Base-by-base conservation (phyloP, 495 filamentous ascomycete species). In the Copromyces sp. region DNA sequence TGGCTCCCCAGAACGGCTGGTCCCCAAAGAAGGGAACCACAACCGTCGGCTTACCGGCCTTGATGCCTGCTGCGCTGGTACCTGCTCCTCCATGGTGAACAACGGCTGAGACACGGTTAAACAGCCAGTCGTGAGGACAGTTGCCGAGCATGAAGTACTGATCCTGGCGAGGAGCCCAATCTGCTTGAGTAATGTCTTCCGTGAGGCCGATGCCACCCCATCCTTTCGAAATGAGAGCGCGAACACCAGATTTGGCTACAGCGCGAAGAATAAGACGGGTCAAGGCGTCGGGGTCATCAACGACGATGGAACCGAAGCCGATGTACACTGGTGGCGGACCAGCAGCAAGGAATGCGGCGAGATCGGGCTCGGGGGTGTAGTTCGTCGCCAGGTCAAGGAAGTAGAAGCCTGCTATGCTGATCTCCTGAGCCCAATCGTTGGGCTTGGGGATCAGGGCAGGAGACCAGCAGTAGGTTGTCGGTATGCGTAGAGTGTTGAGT, bases 1-100 rank as follows among this genome's bases (percentile, higher is more conserved):
- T 92, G 2, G 86, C 82, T 20, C 92, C 93, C 93, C 93, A 95
- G 73, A 94, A 95, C 2, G 91, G 90, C 77, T 95, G 92, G 71
- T 95, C 93, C 5, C 93, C 93, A 75, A 95, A 95, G 82, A 95
- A 95, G 0, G 93, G 93, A 9, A 95, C 88, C 35, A 95, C 85
- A 2, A 92, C 85, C 0, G 93, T 94, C 4, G 93, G 92, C 42
- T 87, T 86, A 1, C 90, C 91, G 0, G 85, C 80, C 3, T 88
- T 84, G 68, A 95, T 88, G 5, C 93, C 92, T 3, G 89, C 89
- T 3, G 93, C 93, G 11, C 91, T 94, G 11, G 93, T 95, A 38
- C 93, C 93, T 8, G 93, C 93, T 39, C 93, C 93, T 41, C 93
- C 93, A 73, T 94, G 93, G 71, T 96, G 93, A 14, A 93, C 89